Evolutionary conservation across 2,329 filamentous ascomycete genomes (phyloP), one percentile per base, ranked within the genome.

Genomic region (Ophiocordyceps australis): DNA sequence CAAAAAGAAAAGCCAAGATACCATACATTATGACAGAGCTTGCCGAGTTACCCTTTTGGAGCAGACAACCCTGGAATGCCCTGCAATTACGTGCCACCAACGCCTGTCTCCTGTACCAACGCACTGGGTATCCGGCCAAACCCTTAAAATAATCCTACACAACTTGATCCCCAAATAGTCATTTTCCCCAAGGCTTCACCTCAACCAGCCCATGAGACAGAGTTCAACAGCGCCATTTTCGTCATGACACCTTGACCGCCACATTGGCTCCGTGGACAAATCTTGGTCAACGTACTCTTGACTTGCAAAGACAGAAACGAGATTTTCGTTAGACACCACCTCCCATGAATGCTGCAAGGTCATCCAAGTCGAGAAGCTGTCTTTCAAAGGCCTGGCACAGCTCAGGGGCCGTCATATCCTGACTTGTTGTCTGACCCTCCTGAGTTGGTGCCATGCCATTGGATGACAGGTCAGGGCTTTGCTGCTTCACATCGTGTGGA

Each of bases 331-430:
- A 71, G 33, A 71, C 65, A 31, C 65, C 65, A 13, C 65, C 65
- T 13, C 65, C 65, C 65, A 71, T 71, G 28, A 71, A 70, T 3
- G 65, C 65, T 17, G 65, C 65, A 9, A 71, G 55, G 37, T 71
- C 65, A 32, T 71, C 65, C 6, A 71, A 50, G 40, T 71, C 65
- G 9, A 71, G 49, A 2, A 71, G 52, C 42, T 71, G 65, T 17
- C 63, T 52, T 47, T 71, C 66, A 36, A 71, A 71, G 0, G 65
- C 65, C 10, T 51, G 47, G 38, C 66, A 71, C 11, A 71, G 50
- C 39, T 71, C 65, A 5, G 58, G 54, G 0, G 64, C 59, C 3
- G 64, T 69, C 62, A 71, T 71, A 32, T 71, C 65, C 27, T 53
- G 50, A 18, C 45, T 49, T 9, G 49, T 47, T 0, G 42, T 38